Evolutionary conservation across 108 stramenopile species (phyloP), one percentile per base, ranked within the genome.

Genomic region (Cafeteria roenbergensis): DNA sequence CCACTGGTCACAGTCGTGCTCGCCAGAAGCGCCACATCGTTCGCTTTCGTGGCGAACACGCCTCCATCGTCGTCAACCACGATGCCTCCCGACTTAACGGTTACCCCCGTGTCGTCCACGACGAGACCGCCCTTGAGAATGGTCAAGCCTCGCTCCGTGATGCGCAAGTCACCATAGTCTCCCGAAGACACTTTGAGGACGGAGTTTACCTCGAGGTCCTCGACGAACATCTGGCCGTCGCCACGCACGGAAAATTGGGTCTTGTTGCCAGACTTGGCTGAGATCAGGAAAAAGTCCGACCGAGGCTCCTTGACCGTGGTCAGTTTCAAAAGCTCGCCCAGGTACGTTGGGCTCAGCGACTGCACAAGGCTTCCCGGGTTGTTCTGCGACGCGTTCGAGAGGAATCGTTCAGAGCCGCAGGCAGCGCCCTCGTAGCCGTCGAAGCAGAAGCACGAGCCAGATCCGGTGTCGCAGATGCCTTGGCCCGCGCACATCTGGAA

Each of bases 401-500:
- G 17, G 17, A 48, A 48, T 17, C 42, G 42, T 17, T 48, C 42
- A 6, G 42, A 12, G 51, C 38, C 79, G 61, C 79, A 80, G 29
- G 53, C 80, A 38, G 78, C 78, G 35, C 88, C 88, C 65, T 73
- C 85, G 64, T 84, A 89, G 55, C 86, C 86, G 35, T 63, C 37
- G 78, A 86, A 87, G 78, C 88, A 89, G 64, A 56, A 55, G 75
- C 88, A 87, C 25, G 85, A 64, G 22, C 88, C 86, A 20, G 63
- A 50, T 36, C 29, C 26, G 57, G 84, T 86, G 65, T 87, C 83
- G 75, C 85, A 87, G 62, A 82, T 65, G 17, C 86, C 86, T 61
- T 86, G 84, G 33, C 86, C 86, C 21, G 85, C 85, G 81, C 88
- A 88, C 66, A 84, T 82, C n/a, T 76, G 69, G 53, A 80, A 79